phyloP scores from a whole-genome alignment of 108 stramenopile species.

The Cyclotella sp. region DNA sequence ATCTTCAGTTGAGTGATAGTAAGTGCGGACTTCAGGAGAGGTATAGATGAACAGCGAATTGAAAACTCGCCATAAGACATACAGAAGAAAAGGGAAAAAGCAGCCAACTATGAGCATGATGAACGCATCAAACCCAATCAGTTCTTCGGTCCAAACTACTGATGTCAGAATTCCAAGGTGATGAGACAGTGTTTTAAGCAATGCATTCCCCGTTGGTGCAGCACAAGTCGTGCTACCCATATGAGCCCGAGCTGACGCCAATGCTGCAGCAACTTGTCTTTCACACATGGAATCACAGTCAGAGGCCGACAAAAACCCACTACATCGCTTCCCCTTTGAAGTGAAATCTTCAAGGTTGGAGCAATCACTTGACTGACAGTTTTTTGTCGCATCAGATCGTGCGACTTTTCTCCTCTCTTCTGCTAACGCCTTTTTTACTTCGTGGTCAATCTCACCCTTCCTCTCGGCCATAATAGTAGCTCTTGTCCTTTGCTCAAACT shows the following conservation, averaged over 20 bases:
- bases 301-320: conserved; percentile 13
- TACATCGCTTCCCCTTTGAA: conserved; percentile 21
- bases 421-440: conserved; percentile 55
- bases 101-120: conserved; percentile 36
- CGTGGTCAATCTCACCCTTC: conserved; percentile 48
- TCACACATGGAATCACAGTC: conserved; percentile 35
- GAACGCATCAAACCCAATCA: conserved; percentile 33
- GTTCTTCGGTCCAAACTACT: conserved; percentile 11
- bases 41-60: conserved; percentile 26
- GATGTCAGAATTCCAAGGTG: conserved; percentile 17
- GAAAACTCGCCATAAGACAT: conserved; percentile 17
- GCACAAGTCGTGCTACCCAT: conserved; percentile 5
- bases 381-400: not conserved
- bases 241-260: conserved; percentile 3
- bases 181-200: not conserved
- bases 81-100: conserved; percentile 19
- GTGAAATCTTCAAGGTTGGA: conserved; percentile 32
- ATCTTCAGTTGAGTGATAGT: conserved; percentile 38
- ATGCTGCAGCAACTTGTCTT: conserved; percentile 18
- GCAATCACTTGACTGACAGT: conserved; percentile 9
- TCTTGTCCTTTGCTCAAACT: conserved; percentile 62
- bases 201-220: conserved; percentile 4
- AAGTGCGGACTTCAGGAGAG: conserved; percentile 33
- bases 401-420: conserved; percentile 52
- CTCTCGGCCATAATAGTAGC: conserved; percentile 46